Percentiles rank a stretch among this genome's conserved stretches.
Conservation (phyloP, 257 asterid species). For the Solanum etuberosum region DNA sequence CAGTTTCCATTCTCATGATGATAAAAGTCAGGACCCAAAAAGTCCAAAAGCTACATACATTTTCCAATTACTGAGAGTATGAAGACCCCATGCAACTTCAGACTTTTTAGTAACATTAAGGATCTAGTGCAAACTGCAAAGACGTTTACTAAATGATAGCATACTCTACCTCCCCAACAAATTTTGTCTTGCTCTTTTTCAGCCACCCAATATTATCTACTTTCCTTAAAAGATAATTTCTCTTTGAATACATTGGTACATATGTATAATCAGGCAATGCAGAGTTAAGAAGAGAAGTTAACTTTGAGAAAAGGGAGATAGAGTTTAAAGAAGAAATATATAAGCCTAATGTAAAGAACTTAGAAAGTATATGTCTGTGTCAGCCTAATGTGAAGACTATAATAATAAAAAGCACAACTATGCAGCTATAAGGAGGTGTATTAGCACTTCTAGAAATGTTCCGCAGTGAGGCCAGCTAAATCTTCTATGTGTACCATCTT, state of each 20-base stretch:
- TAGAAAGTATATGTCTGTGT: no score
- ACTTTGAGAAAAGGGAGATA: no score
- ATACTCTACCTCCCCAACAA: not conserved
- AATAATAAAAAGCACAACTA: not conserved
- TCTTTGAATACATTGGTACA: not conserved
- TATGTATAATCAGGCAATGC: not conserved
- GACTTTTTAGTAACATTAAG: not conserved
- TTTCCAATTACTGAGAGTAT: not conserved
- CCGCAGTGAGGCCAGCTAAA: not conserved
- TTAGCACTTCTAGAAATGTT: not conserved
- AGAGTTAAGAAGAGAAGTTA: not conserved
- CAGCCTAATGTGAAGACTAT: not conserved
- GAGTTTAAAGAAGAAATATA: no score
- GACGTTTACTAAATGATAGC: not conserved
- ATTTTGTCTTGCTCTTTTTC: not conserved
- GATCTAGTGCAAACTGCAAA: not conserved
- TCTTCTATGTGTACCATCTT: not conserved
- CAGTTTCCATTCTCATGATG: not conserved
- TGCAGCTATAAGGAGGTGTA: not conserved
- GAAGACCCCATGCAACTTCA: not conserved
- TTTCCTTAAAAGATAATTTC: not conserved
- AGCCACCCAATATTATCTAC: not conserved
- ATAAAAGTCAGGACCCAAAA: not conserved
- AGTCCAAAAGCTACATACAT: not conserved
- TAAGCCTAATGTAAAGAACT: no score